phyloP scores from a whole-genome alignment of 805 yeast genomes.

The Ascoidea asiatica region DNA sequence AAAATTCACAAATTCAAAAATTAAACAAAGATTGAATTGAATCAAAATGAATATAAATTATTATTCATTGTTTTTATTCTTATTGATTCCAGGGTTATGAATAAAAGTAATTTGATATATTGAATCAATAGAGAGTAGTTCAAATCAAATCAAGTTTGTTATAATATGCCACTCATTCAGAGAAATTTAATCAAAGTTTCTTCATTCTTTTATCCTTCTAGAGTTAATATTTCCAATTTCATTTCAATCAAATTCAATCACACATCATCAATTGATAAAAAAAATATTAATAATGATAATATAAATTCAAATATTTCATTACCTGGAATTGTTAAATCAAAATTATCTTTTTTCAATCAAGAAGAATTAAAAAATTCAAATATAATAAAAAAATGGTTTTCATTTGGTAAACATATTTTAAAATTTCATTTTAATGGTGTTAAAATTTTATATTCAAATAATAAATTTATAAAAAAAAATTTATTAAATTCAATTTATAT shows the following conservation, averaged over 20 bases:
- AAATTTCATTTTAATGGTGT: conserved; percentile 48
- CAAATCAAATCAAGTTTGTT: too few species aligned
- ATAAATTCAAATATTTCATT: not conserved
- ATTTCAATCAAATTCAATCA: not conserved
- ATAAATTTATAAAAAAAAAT: conserved; percentile 15
- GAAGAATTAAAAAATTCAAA: not conserved
- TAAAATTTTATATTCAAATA: conserved; percentile 36
- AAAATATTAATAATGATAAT: not conserved
- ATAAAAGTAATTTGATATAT: too few species aligned
- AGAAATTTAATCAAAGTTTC: too few species aligned
- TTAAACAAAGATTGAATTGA: too few species aligned
- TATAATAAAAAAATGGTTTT: conserved; percentile 24
- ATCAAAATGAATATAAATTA: too few species aligned
- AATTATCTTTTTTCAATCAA: not conserved
- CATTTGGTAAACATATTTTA: conserved; percentile 31
- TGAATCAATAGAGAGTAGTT: too few species aligned
- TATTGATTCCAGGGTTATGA: too few species aligned
- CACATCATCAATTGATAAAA: not conserved
- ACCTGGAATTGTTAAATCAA: not conserved
- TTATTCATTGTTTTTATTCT: too few species aligned
- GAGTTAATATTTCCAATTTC: too few species aligned
- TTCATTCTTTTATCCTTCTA: too few species aligned
- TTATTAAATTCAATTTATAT: conserved; percentile 17
- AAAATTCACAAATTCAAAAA: too few species aligned
- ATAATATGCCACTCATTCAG: too few species aligned